Conservation (phyloP, 1,284 basidiomycete species). For the Apiotrichum akiyoshidainum region DNA sequence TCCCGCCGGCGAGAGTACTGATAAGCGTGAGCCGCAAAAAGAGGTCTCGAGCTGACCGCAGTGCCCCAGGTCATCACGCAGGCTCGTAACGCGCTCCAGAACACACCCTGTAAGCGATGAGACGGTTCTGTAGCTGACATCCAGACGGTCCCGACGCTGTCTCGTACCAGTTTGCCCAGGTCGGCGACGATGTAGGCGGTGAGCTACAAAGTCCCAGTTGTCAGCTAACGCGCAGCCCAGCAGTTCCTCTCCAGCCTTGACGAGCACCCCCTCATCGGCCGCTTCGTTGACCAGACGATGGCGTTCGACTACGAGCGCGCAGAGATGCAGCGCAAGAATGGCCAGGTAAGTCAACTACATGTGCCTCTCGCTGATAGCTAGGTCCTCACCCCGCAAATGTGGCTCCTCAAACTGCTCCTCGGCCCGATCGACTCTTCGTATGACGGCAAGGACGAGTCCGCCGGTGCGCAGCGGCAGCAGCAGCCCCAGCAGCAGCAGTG, state of each 20-base stretch:
- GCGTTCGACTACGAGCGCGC: constrained; percentile 21
- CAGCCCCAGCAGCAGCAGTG: neutral
- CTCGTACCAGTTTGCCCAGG: constrained; percentile 14
- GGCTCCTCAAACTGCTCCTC: constrained; percentile 19
- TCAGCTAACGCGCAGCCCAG: constrained; percentile 1
- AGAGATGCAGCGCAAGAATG: constrained; percentile 5
- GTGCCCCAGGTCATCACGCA: constrained; percentile 1
- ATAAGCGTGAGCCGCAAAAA: constrained; percentile 1
- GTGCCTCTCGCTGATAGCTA: neutral
- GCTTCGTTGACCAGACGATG: constrained; percentile 14
- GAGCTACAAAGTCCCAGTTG: neutral
- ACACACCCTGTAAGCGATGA: neutral
- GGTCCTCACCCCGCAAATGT: constrained; percentile 16
- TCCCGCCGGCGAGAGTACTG: neutral
- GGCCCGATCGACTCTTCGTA: constrained; percentile 19
- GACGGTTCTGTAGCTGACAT: too few species aligned
- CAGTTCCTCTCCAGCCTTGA: constrained; percentile 10
- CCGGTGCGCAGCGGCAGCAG: too few species aligned
- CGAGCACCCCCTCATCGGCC: constrained; percentile 13
- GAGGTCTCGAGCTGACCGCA: neutral
- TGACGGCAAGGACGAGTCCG: constrained; percentile 16
- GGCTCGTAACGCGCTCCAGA: neutral
- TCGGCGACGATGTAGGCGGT: constrained; percentile 13
- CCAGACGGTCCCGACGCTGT: constrained; percentile 14
- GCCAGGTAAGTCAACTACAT: neutral